A percentile compares a stretch with the other conserved stretches of the same genome.
These are phyloP conservation scores for Aspergillus fructus DNA, from an alignment of 2,329 filamentous ascomycete species.

Conservation along the genomic window DNA sequence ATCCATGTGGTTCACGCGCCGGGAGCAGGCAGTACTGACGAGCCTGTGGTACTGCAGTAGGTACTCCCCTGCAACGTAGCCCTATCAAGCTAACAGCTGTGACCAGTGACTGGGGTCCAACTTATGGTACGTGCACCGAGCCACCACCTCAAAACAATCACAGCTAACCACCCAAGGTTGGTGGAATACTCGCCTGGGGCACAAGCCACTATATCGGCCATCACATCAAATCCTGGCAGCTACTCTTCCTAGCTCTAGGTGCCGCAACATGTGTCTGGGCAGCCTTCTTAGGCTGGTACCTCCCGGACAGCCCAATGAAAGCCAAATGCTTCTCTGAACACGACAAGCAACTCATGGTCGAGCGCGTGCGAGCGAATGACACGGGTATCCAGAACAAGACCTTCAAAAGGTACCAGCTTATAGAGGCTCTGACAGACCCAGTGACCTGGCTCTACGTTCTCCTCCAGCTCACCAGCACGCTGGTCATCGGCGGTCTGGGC, in stretches of 20 bases:
- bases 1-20: constrained; percentile 66
- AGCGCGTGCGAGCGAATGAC: constrained; percentile 57
- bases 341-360: constrained; percentile 60
- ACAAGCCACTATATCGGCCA: constrained; percentile 47
- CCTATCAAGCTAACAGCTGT: not conserved
- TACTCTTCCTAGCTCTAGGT: constrained; percentile 63
- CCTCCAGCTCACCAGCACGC: constrained; percentile 15
- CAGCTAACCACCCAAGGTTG: constrained; percentile 47
- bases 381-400: constrained; percentile 57
- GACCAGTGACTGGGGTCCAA: constrained; percentile 58
- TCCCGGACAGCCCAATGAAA: constrained; percentile 66
- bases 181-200: constrained; percentile 60
- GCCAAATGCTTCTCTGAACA: constrained; percentile 64
- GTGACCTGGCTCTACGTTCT: constrained; percentile 20
- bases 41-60: constrained; percentile 67
- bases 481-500: constrained; percentile 32
- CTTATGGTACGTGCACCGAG: constrained; percentile 44
- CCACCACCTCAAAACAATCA: too few relatives aligned
- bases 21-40: constrained; percentile 63
- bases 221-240: constrained; percentile 61
- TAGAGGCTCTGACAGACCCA: constrained; percentile 41
- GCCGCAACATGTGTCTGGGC: constrained; percentile 38
- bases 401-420: constrained; percentile 50
- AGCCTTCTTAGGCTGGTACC: constrained; percentile 56
- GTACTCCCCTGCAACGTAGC: not conserved